Percentiles rank a stretch among this genome's conserved stretches.
Evolutionary conservation across 2,329 filamentous ascomycete genomes (phyloP).

Genomic region (Fusarium nisikadoi): DNA sequence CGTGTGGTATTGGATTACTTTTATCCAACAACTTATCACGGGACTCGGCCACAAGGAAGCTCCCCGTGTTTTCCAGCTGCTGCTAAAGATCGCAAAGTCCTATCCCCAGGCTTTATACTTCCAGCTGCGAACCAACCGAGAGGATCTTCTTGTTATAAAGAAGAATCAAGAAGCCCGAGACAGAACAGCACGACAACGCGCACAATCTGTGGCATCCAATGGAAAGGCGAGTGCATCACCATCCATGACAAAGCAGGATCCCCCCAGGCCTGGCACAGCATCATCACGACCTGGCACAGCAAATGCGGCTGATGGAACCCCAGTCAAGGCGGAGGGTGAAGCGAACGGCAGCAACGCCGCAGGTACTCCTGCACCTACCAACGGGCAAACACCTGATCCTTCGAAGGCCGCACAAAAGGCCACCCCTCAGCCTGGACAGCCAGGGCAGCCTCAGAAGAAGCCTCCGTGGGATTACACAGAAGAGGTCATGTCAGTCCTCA

Average conservation of each 20-base stretch:
- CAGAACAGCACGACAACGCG: conserved; percentile 63
- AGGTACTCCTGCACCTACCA: conserved; percentile 42
- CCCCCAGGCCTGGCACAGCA: conserved; percentile 51
- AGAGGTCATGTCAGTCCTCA: conserved; percentile 93
- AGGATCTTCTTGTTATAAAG: conserved; percentile 93
- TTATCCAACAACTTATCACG: conserved; percentile 94
- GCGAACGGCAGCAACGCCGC: conserved; percentile 43
- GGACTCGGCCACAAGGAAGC: conserved; percentile 93
- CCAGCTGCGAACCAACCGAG: conserved; percentile 89
- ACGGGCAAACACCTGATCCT: conserved; percentile 41
- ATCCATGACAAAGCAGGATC: conserved; percentile 64
- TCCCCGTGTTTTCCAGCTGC: conserved; percentile 82
- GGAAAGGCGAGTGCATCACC: conserved; percentile 60
- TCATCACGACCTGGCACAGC: conserved; percentile 62
- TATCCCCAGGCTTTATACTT: conserved; percentile 98
- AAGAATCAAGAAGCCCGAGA: conserved; percentile 85
- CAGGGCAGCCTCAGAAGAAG: conserved; percentile 65
- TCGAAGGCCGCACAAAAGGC: conserved; percentile 40
- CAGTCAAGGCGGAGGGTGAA: conserved; percentile 60
- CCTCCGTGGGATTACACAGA: conserved; percentile 97
- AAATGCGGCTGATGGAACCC: conserved; percentile 56
- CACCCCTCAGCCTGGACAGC: conserved; percentile 20
- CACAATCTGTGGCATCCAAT: conserved; percentile 57
- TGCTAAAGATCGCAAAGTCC: conserved; percentile 93
- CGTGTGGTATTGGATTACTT: conserved; percentile 99